Evolutionary conservation across 2,329 filamentous ascomycete genomes (phyloP), one percentile per base, ranked within the genome.

Genomic region (Fusarium chaquense): DNA sequence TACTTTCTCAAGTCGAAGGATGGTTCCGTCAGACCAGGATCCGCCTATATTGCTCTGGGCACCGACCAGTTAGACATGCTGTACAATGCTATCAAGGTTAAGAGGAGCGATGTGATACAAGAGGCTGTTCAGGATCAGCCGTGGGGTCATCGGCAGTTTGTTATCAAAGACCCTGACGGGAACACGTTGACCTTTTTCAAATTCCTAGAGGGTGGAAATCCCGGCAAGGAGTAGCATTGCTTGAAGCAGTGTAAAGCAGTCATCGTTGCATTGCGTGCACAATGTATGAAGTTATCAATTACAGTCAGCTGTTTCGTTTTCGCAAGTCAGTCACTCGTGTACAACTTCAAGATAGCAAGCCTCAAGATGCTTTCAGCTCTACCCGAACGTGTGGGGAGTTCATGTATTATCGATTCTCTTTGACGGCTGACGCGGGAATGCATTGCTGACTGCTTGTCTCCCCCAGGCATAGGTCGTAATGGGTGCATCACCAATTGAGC

Each of bases 161-260:
- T 45, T 58, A 60, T 70, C 58, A 56, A 59, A 18, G 58, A 67
- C 26, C 67, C 67, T 13, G 58, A 70, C 43, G 46, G 50, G 13
- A 70, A 67, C 20, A 54, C 44, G 32, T 53, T 70, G 58, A 70
- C 53, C 15, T 67, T 70, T 22, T 70, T 70, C 67, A 70, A 60
- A 43, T 70, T 59, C 35, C 16, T 67, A 10, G 67, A 69, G 18
- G 66, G 67, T 4, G 62, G 53, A 3, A 69, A 69, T 49, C 67
- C 62, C 20, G 57, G 58, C 4, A 44, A 30, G 24, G 62, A 70
- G 40, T 68, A 53, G 35, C 10, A 33, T 41, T 52, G 13, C 18
- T 36, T 33, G 7, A 13, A 8, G 8, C 18, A 13, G 13, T 40
- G n/a, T 11, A 16, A 50, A 52, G 49, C 35, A 52, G 26, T 30